Base-by-base conservation (phyloP, 805 yeast genomes). In the Suhomyces sp. region DNA sequence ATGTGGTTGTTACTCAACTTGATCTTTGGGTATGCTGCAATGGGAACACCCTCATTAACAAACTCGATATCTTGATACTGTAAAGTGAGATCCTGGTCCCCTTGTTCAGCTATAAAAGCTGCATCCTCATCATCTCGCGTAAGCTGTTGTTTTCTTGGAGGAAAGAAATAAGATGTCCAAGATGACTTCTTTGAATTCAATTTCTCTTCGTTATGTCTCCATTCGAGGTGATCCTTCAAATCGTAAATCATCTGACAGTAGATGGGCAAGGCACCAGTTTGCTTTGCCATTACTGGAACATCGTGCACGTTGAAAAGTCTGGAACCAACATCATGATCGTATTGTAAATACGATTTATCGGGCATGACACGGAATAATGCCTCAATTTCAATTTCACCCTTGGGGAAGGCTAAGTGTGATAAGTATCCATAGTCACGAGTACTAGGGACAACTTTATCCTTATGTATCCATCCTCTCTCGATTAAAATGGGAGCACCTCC, bases 401-500 rank as follows among this genome's bases (percentile, higher is more conserved):
- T 62, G 1, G 95, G 95, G 39, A 83, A 53, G 1, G 95, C 80
- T 40, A 85, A 65, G 55, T 84, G 88, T 15, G 76, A 72, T 38
- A 90, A 68, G 43, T 68, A 66, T 6, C 69, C 70, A 12, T 49
- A 39, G 9, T 61, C 61, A 39, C 77, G 84, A 48, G 46, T 68
- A 46, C 38, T 70, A 40, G 69, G 95, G 56, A 61, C 58, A 36
- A 77, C 76, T 42, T 77, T 77, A 10, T 78, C 84, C 46, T 83
- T 88, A 17, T 77, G 65, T 29, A 93, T 78, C 95, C 97, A 93
- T 11, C 98, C 98, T 46, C 98, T 75, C 56, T 87, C 95, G 19
- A 93, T 74, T 35, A 93, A 65, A 12, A 93, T 67, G 35, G 85
- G 90, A 31, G 81, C 75, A 2, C 88, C 93, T 16, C 88, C 85